Conservation (phyloP, 768 basidiomycete species). For the Mycena haematopus region DNA sequence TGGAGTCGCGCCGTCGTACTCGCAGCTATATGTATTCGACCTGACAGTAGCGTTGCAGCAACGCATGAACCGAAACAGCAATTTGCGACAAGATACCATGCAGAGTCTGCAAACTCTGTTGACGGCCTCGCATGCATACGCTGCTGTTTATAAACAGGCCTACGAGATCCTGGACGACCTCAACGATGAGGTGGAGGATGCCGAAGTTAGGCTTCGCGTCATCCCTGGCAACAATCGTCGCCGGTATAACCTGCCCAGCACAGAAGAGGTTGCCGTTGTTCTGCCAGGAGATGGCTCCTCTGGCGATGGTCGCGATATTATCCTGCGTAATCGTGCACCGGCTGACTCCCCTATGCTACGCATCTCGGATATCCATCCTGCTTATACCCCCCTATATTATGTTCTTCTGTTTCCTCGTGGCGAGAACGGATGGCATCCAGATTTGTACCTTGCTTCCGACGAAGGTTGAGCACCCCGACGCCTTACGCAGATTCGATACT, state of each 20-base stretch:
- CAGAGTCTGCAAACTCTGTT: slow-evolving; percentile 27
- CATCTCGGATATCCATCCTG: slow-evolving; percentile 6
- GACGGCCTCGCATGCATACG: slow-evolving; percentile 16
- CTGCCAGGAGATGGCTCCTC: slow-evolving; percentile 1
- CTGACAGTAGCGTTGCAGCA: neutral
- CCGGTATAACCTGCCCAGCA: slow-evolving; percentile 7
- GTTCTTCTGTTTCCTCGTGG: slow-evolving; percentile 1
- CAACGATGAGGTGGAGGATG: slow-evolving; percentile 28
- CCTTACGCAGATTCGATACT: neutral
- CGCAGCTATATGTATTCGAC: neutral
- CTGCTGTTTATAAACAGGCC: slow-evolving; percentile 30
- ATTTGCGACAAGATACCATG: slow-evolving; percentile 17
- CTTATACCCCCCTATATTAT: slow-evolving; percentile 5
- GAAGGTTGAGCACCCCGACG: slow-evolving; percentile 14
- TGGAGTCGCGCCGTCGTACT: neutral
- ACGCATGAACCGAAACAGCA: slow-evolving; percentile 27
- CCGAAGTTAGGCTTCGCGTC: neutral
- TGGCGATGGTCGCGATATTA: neutral
- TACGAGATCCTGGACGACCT: slow-evolving; percentile 32
- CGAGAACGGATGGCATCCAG: slow-evolving; percentile 35
- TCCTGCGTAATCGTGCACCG: neutral
- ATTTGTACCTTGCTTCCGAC: slow-evolving; percentile 20
- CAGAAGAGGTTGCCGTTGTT: slow-evolving; percentile 18
- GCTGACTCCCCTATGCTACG: neutral
- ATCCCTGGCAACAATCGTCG: neutral